Conservation (phyloP, 1,139 yeast species). For the Taphrina flavorubra region DNA sequence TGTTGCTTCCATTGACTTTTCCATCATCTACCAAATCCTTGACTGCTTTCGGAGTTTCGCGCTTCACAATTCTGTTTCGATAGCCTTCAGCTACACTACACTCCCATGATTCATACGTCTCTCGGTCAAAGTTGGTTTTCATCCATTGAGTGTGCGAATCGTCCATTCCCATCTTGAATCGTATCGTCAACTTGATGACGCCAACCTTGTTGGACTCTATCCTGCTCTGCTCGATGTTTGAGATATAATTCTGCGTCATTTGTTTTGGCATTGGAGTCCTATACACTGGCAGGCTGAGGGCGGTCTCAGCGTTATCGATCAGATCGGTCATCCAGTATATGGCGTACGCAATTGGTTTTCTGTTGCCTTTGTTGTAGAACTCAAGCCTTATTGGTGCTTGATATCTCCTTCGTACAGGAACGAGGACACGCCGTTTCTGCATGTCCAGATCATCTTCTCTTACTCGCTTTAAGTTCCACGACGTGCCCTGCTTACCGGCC, state of each 20-base stretch:
- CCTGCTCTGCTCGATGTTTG: constrained; percentile 24
- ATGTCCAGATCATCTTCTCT: constrained; percentile 13
- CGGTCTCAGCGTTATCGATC: constrained; percentile 37
- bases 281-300: constrained; percentile 32
- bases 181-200: constrained; percentile 15
- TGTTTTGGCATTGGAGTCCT: constrained; percentile 38
- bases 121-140: constrained; percentile 34
- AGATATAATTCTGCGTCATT: constrained; percentile 38
- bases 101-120: constrained; percentile 38
- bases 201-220: constrained; percentile 23
- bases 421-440: constrained; percentile 17
- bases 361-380: constrained; percentile 24
- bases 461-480: constrained; percentile 32
- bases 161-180: constrained; percentile 40
- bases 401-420: constrained; percentile 41
- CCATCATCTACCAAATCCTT: constrained; percentile 26
- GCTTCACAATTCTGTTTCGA: constrained; percentile 35
- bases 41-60: constrained; percentile 32
- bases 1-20: constrained; percentile 21
- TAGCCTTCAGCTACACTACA: constrained; percentile 37
- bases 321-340: constrained; percentile 41
- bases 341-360: constrained; percentile 39
- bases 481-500: constrained; percentile 1
- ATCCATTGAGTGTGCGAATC: constrained; percentile 32
- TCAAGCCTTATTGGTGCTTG: constrained; percentile 36